Evolutionary conservation across 208 protist species (phyloP), one percentile per base, ranked within the genome.

Genomic region (Crithidia brevicula): DNA sequence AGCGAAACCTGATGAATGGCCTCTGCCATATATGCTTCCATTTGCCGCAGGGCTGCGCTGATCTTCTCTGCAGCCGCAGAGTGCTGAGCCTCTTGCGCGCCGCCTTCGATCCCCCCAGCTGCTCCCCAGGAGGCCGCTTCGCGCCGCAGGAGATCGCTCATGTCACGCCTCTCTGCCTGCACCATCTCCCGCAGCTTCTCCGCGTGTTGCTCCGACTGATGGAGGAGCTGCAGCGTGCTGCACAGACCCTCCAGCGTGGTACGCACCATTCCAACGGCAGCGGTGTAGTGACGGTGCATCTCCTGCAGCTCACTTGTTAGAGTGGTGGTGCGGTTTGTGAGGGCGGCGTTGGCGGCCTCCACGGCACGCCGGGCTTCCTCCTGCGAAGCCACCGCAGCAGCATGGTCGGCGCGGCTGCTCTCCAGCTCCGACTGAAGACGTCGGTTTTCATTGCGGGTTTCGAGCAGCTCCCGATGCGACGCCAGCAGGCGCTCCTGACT

Each of bases 81-180:
- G 45, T 68, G 69, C 61, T 69, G 60, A 2, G 43, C 60, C 25
- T 27, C 69, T n/a, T 61, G 42, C 16, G 54, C 63, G 30, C 8
- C 43, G 51, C 30, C 61, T 8, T 45, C 59, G 46, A 46, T 42
- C 31, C 40, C 46, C 9, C 16, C 31, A 9, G 38, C 59, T 4
- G 49, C 42, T 31, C 56, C 72, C 77, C 58, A 77, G 25, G 59
- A 74, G 38, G 76, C 61, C 62, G 63, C 74, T 57, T 77, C 69
- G 54, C 42, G 81, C 50, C 72, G 81, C 27, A 89, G 74, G n/a
- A 94, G 72, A 43, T 87, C 79, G 22, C 62, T 74, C 60, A 89
- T 82, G 45, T 85, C 82, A 11, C 61, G 61, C 28, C 88, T 77
- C 59, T 90, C 81, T 42, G 83, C 70, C 25, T 63, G 62, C 22